Base-by-base conservation (phyloP, 441 rosid species). In the Corymbia calophylla region DNA sequence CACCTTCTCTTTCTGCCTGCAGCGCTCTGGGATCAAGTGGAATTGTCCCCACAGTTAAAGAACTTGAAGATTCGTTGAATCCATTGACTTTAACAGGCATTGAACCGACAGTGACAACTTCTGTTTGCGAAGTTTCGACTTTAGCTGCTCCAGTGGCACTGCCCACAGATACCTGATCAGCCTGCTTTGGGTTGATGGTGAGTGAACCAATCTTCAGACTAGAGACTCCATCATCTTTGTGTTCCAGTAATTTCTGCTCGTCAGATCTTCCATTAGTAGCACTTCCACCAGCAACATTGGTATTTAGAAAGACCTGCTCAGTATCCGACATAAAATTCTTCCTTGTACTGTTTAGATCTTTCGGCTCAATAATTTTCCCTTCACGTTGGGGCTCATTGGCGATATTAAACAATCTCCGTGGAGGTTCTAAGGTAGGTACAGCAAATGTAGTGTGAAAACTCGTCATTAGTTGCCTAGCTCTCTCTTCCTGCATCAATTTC, bases 401-500 rank as follows among this genome's bases (percentile, higher is more conserved):
- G 19, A 56, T 77, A 89, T 47, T 49, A 66, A 89, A 86, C 64
- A 90, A 88, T 87, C 92, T 92, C 70, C 80, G 89, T 29, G 93
- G 89, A 29, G 95, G 90, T 91, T 92, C 94, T 29, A 93, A 88
- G 82, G 93, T 91, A 56, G 93, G 89, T 58, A 92, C 81, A 16
- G 93, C 89, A 80, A 91, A 91, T 29, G 97, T 94, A 87, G 90
- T 84, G 32, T 62, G 92, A 87, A 93, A 94, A 80, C 94, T 94
- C 91, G 93, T 93, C 90, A 92, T 90, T 5, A 92, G 82, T 85
- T 91, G 90, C 91, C 94, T 93, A 81, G 92, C 93, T 91, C 95
- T 96, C 95, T 95, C 98, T 90, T 96, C 98, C 91, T 93, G 96
- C 96, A 98, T 94, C 89, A 95, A 89, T 92, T 94, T 96, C 94